These are phyloP conservation scores for Nepenthes mirabilis DNA, from an alignment of 148 eudicot species.

Conservation along the genomic window DNA sequence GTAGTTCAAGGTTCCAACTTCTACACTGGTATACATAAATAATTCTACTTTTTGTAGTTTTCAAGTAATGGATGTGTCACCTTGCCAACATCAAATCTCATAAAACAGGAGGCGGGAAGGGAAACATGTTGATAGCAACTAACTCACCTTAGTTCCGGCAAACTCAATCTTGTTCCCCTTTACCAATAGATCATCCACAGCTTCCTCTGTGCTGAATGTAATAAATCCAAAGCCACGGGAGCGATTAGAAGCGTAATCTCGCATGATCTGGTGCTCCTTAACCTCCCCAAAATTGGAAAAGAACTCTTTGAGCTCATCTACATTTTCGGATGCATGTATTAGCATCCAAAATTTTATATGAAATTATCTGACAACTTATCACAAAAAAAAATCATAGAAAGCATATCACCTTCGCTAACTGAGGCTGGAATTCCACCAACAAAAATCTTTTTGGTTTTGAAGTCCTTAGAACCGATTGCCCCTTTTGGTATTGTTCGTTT, in stretches of 20 bases:
- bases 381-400: not conserved
- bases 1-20: too few relatives aligned
- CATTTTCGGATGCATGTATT: not conserved
- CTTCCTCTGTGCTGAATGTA: slow-evolving; percentile 40
- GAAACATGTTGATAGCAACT: not conserved
- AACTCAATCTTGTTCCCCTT: slow-evolving; percentile 52
- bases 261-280: slow-evolving; percentile 49
- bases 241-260: slow-evolving; percentile 45
- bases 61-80: too few relatives aligned
- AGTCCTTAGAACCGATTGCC: slow-evolving; percentile 36
- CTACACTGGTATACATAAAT: too few relatives aligned
- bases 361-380: not conserved
- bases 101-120: not conserved
- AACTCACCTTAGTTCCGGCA: slow-evolving; percentile 46
- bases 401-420: slow-evolving; percentile 33
- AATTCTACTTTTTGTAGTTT: too few relatives aligned
- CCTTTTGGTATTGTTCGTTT: slow-evolving; percentile 56
- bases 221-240: slow-evolving; percentile 60
- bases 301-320: slow-evolving; percentile 50
- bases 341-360: not conserved
- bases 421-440: slow-evolving; percentile 55
- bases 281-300: slow-evolving; percentile 42
- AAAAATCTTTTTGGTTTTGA: slow-evolving; percentile 49
- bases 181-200: slow-evolving; percentile 41
- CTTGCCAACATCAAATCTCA: too few relatives aligned